These are phyloP conservation scores for Ustilago xerochloae DNA, from an alignment of 1,284 basidiomycete genomes.

Conservation along the genomic window DNA sequence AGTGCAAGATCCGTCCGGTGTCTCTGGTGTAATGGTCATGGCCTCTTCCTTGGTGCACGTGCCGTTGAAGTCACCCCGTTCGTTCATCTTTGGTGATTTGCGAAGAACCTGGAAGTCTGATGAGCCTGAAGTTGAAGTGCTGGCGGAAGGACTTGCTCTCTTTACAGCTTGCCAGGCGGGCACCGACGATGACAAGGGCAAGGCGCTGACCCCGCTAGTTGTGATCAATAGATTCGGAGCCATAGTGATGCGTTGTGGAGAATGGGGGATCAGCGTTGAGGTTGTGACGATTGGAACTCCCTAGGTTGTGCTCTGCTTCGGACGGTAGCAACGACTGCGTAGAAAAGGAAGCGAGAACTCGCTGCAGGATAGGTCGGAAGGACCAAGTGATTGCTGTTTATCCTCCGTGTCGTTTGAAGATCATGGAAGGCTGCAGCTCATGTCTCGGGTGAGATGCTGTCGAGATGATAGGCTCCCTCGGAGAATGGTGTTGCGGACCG, in stretches of 20 bases:
- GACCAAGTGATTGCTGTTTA: too few species aligned
- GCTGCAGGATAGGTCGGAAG: too few species aligned
- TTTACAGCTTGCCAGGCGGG: conserved; percentile 15
- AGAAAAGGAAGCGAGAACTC: too few species aligned
- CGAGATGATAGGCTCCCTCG: too few species aligned
- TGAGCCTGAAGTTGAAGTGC: conserved; percentile 10
- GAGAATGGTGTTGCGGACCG: too few species aligned
- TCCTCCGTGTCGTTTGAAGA: too few species aligned
- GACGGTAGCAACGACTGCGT: too few species aligned
- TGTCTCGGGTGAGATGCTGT: too few species aligned
- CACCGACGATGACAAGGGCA: conserved; percentile 7
- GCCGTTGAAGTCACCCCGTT: conserved; percentile 49
- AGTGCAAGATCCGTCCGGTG: conserved; percentile 41
- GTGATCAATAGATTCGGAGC: conserved; percentile 9
- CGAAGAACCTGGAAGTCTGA: conserved; percentile 23
- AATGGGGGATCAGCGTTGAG: neutral
- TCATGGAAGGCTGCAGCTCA: too few species aligned
- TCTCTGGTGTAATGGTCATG: conserved; percentile 47
- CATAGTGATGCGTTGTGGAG: conserved; percentile 5
- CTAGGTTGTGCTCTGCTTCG: neutral
- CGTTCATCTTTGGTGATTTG: conserved; percentile 42
- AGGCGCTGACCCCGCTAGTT: conserved; percentile 10
- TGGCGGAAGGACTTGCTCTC: conserved; percentile 1
- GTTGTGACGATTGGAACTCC: neutral
- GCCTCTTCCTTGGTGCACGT: conserved; percentile 37